Conservation (phyloP, 1,284 basidiomycete genomes). For the Ganoderma sp. region DNA sequence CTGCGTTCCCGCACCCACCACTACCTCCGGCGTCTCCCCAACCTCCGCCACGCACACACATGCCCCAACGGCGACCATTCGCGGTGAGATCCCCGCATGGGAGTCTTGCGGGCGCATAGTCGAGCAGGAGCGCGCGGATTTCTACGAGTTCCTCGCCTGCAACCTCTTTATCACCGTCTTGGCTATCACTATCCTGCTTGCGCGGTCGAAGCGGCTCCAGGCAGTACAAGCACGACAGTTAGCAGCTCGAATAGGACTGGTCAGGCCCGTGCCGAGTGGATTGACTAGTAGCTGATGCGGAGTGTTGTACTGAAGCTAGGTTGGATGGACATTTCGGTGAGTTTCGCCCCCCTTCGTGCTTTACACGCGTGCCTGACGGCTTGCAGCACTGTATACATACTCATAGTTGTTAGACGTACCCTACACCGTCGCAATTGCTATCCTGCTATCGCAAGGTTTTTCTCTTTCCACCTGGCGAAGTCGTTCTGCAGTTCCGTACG, state of each 20-base stretch:
- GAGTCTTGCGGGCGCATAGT: slow-evolving; percentile 88
- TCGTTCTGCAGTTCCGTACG: not conserved
- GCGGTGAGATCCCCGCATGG: slow-evolving; percentile 84
- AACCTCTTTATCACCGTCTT: slow-evolving; percentile 76
- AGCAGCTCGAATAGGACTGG: slow-evolving; percentile 81
- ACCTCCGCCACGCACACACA: slow-evolving; percentile 14
- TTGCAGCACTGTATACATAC: slow-evolving; percentile 16
- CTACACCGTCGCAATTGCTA: slow-evolving; percentile 16
- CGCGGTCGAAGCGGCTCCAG: slow-evolving; percentile 71
- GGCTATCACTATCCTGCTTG: slow-evolving; percentile 68
- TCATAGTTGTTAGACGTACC: slow-evolving; percentile 17
- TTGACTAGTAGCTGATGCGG: slow-evolving; percentile 32
- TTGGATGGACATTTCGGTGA: slow-evolving; percentile 21
- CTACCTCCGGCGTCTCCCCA: slow-evolving; percentile 33
- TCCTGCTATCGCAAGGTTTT: slow-evolving; percentile 12
- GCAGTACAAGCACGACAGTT: slow-evolving; percentile 79
- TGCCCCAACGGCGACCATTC: slow-evolving; percentile 31
- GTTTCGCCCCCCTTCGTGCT: not conserved
- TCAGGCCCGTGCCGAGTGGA: slow-evolving; percentile 40
- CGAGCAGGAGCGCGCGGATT: slow-evolving; percentile 78
- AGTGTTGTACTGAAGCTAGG: not conserved
- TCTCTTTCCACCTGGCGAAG: not conserved
- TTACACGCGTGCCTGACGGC: not conserved
- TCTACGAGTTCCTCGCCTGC: slow-evolving; percentile 86
- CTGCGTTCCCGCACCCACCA: slow-evolving; percentile 55